These are phyloP conservation scores for Lindgomyces ingoldianus DNA, from an alignment of 495 filamentous ascomycete species.

Conservation along the genomic window DNA sequence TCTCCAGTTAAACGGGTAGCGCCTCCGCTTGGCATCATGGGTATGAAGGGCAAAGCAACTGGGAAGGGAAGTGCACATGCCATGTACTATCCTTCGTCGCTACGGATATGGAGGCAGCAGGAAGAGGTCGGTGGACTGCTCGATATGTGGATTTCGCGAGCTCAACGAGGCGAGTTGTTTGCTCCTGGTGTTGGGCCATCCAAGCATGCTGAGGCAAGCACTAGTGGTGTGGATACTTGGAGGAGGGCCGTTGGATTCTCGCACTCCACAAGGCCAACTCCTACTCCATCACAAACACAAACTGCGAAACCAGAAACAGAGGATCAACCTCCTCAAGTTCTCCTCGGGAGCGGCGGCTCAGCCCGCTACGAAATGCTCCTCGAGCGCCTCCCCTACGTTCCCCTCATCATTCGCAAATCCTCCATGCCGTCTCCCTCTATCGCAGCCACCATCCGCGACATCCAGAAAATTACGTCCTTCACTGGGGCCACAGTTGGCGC, in stretches of 20 bases:
- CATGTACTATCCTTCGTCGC: conserved; percentile 83
- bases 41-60: conserved; percentile 35
- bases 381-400: conserved; percentile 82
- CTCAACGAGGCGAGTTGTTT: conserved; percentile 43
- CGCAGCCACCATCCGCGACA: conserved; percentile 48
- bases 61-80: conserved; percentile 63
- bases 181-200: neutral
- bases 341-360: conserved; percentile 56
- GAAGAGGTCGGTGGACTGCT: conserved; percentile 76
- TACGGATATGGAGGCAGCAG: conserved; percentile 72
- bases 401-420: conserved; percentile 54
- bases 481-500: conserved; percentile 50
- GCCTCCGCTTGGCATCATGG: conserved; percentile 45
- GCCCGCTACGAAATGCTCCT: conserved; percentile 74
- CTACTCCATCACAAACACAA: neutral
- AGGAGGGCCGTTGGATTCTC: conserved; percentile 31
- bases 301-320: neutral
- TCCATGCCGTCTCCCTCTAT: conserved; percentile 34
- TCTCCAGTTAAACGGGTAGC: conserved; percentile 71
- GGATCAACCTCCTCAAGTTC: conserved; percentile 41
- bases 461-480: conserved; percentile 72
- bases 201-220: neutral
- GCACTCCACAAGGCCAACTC: neutral
- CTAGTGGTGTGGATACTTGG: conserved; percentile 42
- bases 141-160: conserved; percentile 60